Base-by-base conservation (phyloP, 2,329 filamentous ascomycete genomes). In the Dryadomyces sulphureus region DNA sequence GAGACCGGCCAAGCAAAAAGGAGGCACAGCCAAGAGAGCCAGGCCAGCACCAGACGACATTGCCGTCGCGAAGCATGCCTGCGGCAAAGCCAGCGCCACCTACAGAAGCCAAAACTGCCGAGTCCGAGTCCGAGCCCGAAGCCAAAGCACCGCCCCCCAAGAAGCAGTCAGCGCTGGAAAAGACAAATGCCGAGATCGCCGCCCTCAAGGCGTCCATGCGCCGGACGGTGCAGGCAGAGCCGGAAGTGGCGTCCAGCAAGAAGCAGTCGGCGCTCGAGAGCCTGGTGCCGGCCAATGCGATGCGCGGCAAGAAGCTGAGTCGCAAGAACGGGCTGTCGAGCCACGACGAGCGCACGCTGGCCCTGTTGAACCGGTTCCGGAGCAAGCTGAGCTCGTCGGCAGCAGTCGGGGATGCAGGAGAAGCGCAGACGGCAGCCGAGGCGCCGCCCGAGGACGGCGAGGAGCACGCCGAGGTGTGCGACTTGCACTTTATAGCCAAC, bases 401-500 rank as follows among this genome's bases (percentile, higher is more conserved):
- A n/a, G n/a, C n/a, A n/a, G 14, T 12, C 9, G 32, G 16, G 3
- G 20, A 39, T 19, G 21, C 7, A 12, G 38, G 24, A 14, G n/a
- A 30, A 19, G 17, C 14, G 7, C n/a, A 32, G 49, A 49, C 11
- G 49, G 45, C 52, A 47, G 40, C 50, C 24, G 27, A 41, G 4
- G 19, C 57, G 17, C 38, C 51, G 5, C 43, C 51, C 3, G 44
- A 55, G 9, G 54, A 57, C 16, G 53, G 52, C 11, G 25, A 41
- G 19, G 5, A 38, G n/a, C 40, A 47, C 12, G 80, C 78, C 3
- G 73, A 73, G 43, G 70, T 93, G 4, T 98, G 92, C 58, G 92
- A 96, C 60, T 66, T 98, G 32, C 92, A 98, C 60, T 98, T 96
- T 62, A 93, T 98, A 52, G 84, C 84, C 42, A 85, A 93, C 56